Conservation (phyloP, 495 filamentous ascomycete genomes). For the Talaromyces proteolyticus region DNA sequence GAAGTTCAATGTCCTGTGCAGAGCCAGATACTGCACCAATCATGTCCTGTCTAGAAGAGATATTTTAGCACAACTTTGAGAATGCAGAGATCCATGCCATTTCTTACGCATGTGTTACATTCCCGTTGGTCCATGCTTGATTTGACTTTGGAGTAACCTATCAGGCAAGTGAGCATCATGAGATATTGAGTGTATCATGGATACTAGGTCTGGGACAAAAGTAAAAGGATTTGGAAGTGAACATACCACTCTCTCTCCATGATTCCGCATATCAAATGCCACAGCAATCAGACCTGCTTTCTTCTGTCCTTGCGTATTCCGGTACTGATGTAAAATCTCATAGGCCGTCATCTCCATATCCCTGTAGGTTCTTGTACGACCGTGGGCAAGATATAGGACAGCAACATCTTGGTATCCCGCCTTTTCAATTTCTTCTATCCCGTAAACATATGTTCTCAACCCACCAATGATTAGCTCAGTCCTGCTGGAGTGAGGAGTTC, state of each 20-base stretch:
- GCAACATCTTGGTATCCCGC: background rate
- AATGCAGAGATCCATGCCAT: no score
- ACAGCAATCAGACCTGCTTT: conserved; percentile 7
- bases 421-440: conserved; percentile 1
- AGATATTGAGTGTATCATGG: no score
- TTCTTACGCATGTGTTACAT: conserved; percentile 3
- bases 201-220: no score
- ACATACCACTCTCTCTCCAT: conserved; percentile 5
- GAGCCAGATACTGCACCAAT: background rate
- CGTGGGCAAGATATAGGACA: conserved; percentile 2
- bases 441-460: background rate
- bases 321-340: background rate
- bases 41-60: conserved; percentile 4
- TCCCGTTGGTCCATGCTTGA: background rate
- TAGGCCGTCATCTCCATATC: conserved; percentile 1
- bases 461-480: conserved; percentile 2
- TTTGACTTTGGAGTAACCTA: background rate
- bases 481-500: conserved; percentile 2
- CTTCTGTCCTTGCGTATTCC: background rate
- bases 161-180: background rate
- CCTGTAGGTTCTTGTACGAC: background rate
- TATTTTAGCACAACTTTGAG: background rate
- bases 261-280: conserved; percentile 3
- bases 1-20: conserved; percentile 1
- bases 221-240: no score